Percentiles rank a stretch among this genome's conserved stretches.
phyloP scores from a whole-genome alignment of 345 rosid genomes.

The Citrus reticulata region DNA sequence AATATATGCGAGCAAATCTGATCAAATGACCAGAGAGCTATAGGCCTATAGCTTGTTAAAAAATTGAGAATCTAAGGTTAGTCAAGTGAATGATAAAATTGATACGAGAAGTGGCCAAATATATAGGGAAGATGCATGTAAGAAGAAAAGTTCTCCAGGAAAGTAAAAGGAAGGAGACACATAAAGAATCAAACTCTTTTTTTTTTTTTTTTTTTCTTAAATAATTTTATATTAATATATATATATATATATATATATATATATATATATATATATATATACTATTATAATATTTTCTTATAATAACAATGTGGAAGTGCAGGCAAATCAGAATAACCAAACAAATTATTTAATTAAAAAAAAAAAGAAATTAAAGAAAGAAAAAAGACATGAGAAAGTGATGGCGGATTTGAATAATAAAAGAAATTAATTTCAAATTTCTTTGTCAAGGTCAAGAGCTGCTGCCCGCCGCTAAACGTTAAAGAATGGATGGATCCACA shows the following conservation, averaged over 20 bases:
- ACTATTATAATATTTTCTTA: too few species aligned
- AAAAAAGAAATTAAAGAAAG: not conserved
- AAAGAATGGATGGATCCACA: not conserved
- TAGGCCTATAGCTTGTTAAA: not conserved
- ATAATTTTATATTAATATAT: too few species aligned
- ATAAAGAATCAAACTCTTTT: not conserved
- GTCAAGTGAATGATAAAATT: slow-evolving; percentile 30
- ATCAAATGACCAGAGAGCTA: not conserved
- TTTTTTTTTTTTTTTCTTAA: too few species aligned
- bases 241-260: too few species aligned
- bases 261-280: too few species aligned
- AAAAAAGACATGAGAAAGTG: not conserved
- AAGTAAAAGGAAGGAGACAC: slow-evolving; percentile 32
- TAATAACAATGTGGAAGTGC: not conserved
- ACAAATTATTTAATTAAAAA: not conserved
- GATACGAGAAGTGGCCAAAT: not conserved
- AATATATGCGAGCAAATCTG: not conserved
- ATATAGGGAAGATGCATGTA: not conserved
- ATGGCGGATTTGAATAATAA: not conserved
- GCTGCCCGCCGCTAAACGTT: not conserved
- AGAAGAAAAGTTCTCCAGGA: slow-evolving; percentile 14
- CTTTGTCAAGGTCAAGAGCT: slow-evolving; percentile 15
- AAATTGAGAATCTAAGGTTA: slow-evolving; percentile 6
- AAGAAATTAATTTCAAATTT: not conserved
- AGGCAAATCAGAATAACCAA: not conserved